These are phyloP conservation scores for Salmacisia buchloeana DNA, from an alignment of 1,284 basidiomycete species.

Conservation along the genomic window DNA sequence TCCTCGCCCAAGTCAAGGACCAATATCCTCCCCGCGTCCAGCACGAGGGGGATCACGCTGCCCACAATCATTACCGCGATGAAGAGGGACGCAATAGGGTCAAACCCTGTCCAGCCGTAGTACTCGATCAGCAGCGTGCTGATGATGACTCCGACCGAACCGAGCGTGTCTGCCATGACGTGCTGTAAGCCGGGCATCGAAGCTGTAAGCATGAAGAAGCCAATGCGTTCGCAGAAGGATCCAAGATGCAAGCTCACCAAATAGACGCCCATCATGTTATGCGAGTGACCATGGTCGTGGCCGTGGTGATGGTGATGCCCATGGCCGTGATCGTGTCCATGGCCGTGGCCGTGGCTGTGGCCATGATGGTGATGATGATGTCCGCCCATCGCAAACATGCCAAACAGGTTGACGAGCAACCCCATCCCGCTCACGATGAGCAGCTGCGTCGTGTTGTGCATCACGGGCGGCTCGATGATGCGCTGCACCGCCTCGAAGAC, in stretches of 20 bases:
- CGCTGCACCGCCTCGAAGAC: slow-evolving; percentile 95
- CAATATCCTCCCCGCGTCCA: slow-evolving; percentile 84
- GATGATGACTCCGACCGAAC: slow-evolving; percentile 96
- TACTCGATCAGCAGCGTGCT: slow-evolving; percentile 91
- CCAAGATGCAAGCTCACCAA: slow-evolving; percentile 59
- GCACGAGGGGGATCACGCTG: slow-evolving; percentile 86
- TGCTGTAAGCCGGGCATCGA: slow-evolving; percentile 37
- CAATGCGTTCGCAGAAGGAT: background rate
- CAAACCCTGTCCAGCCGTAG: slow-evolving; percentile 99
- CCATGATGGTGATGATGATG: slow-evolving; percentile 37
- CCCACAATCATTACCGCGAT: slow-evolving; percentile 93
- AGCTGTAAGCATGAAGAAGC: background rate
- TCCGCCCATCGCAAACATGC: slow-evolving; percentile 93
- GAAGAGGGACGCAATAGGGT: slow-evolving; percentile 94
- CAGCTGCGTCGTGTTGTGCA: slow-evolving; percentile 85
- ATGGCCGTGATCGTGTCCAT: slow-evolving; percentile 53
- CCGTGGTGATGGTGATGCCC: slow-evolving; percentile 48
- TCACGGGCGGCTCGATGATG: slow-evolving; percentile 91
- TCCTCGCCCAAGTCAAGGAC: slow-evolving; percentile 74
- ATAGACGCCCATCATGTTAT: slow-evolving; percentile 99
- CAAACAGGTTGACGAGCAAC: slow-evolving; percentile 88
- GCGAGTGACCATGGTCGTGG: slow-evolving; percentile 65
- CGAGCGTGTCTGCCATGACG: slow-evolving; percentile 57
- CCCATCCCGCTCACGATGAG: slow-evolving; percentile 83
- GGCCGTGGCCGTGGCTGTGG: slow-evolving; percentile 52